Evolutionary conservation across 805 yeast genomes (phyloP), one percentile per base, ranked within the genome.

Genomic region (Lipomyces sp.): DNA sequence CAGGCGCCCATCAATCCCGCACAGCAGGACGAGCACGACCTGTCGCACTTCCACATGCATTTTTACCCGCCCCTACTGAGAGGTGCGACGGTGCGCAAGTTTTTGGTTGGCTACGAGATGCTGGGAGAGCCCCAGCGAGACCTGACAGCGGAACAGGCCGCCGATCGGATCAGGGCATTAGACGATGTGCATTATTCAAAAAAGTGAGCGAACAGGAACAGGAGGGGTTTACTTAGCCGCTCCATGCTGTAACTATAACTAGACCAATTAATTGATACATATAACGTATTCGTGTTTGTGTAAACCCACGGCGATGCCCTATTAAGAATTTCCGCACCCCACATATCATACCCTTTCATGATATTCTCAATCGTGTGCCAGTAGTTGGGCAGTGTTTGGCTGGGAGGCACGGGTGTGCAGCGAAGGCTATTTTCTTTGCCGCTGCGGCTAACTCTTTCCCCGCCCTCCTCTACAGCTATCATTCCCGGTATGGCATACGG

Each of bases 1-100:
- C 91, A 84, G 67, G 84, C 87, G 7, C 86, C 85, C 39, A 71
- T 82, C 33, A 70, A 71, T 43, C 43, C 51, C 21, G 37, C 24
- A 6, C 31, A 19, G 7, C 45, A 35, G n/a, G 53, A 53, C n/a
- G 48, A 52, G 13, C 49, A 44, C 6, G 60, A 52, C 3, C 65
- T 76, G 16, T 69, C 70, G 57, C 80, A 79, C 70, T 79, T 84
- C 65, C 86, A 83, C 60, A 78, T 84, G 76, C 88, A 84, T 66
- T 84, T 84, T 68, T 84, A 84, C 64, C 90, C 91, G 39, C 91
- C 91, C 6, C 71, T 84, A 58, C 72, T 84, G 60, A 74, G 90
- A 53, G 78, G 84, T 8, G 88, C 91, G 16, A 79, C 88, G 0
- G 88, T 84, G 13, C 77, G 81, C 64, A 84, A 84, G 68, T 84